Percentiles rank a stretch among this genome's conserved stretches.
These are phyloP conservation scores for Colletotrichum theobromicola DNA, from an alignment of 2,329 filamentous ascomycete genomes.

Conservation along the genomic window DNA sequence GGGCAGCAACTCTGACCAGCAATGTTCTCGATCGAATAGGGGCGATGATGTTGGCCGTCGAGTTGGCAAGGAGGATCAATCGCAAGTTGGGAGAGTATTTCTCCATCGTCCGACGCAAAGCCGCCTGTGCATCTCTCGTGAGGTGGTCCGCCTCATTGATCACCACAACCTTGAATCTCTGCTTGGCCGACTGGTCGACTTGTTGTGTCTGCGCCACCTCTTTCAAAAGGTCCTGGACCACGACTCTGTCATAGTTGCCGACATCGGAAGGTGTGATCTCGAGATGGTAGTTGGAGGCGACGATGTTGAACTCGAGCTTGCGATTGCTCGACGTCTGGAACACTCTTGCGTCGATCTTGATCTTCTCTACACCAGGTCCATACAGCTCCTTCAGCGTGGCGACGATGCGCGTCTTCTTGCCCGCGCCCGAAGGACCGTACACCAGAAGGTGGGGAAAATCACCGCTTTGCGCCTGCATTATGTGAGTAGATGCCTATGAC, in stretches of 20 bases:
- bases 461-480: conserved; percentile 84
- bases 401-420: conserved; percentile 97
- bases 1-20: conserved; percentile 89
- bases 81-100: conserved; percentile 97
- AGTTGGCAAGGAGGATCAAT: conserved; percentile 91
- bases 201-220: conserved; percentile 99
- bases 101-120: conserved; percentile 95
- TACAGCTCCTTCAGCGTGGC: conserved; percentile 95
- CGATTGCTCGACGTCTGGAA: conserved; percentile 96
- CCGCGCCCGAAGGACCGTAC: conserved; percentile 94
- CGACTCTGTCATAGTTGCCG: conserved; percentile 93
- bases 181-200: conserved; percentile 89
- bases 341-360: conserved; percentile 97
- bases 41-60: conserved; percentile 98
- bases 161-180: conserved; percentile 97
- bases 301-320: conserved; percentile 99
- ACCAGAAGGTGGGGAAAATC: conserved; percentile 98
- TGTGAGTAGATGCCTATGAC: conserved; percentile 4
- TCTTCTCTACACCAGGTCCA: conserved; percentile 97
- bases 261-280: conserved; percentile 98
- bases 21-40: conserved; percentile 92
- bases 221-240: conserved; percentile 93
- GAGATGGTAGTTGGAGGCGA: conserved; percentile 95
- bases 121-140: conserved; percentile 92
- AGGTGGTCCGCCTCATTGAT: conserved; percentile 99